phyloP scores from a whole-genome alignment of 1,284 basidiomycete species.

The Leccinum pseudoinsigne region DNA sequence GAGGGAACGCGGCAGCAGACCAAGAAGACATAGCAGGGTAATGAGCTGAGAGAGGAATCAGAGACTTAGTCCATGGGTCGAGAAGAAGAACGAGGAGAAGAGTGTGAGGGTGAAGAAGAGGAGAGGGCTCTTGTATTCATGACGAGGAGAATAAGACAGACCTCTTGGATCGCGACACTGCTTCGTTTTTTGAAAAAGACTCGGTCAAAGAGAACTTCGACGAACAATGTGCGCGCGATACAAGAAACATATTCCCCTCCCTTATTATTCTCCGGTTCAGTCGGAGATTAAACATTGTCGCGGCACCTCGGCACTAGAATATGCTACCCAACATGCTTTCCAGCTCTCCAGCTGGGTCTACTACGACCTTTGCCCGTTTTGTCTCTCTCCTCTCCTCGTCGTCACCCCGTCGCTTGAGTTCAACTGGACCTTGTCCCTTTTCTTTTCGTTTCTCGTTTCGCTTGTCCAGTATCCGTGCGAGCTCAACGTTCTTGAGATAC shows the following conservation, averaged over 20 bases:
- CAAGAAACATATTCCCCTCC: conserved; percentile 36
- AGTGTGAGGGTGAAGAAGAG: conserved; percentile 40
- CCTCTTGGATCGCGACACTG: conserved; percentile 73
- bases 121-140: conserved; percentile 69
- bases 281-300: conserved; percentile 13
- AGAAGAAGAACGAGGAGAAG: conserved; percentile 73
- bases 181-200: conserved; percentile 36
- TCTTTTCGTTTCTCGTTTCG: conserved; percentile 72
- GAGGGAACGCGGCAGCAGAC: conserved; percentile 67
- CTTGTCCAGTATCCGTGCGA: conserved; percentile 89
- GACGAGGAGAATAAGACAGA: conserved; percentile 75
- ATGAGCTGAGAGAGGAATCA: conserved; percentile 66
- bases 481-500: conserved; percentile 94
- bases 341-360: conserved; percentile 34
- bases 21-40: conserved; percentile 60
- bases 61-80: conserved; percentile 61
- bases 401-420: conserved; percentile 25
- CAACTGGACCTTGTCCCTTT: conserved; percentile 45
- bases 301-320: conserved; percentile 44
- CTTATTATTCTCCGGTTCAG: conserved; percentile 50
- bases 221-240: conserved; percentile 70
- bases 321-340: conserved; percentile 54
- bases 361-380: conserved; percentile 17
- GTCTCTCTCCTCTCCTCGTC: conserved; percentile 32
- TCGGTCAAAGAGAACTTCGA: background rate